Evolutionary conservation across 345 rosid genomes (phyloP), one percentile per base, ranked within the genome.

Genomic region (Dovyalis caffra): DNA sequence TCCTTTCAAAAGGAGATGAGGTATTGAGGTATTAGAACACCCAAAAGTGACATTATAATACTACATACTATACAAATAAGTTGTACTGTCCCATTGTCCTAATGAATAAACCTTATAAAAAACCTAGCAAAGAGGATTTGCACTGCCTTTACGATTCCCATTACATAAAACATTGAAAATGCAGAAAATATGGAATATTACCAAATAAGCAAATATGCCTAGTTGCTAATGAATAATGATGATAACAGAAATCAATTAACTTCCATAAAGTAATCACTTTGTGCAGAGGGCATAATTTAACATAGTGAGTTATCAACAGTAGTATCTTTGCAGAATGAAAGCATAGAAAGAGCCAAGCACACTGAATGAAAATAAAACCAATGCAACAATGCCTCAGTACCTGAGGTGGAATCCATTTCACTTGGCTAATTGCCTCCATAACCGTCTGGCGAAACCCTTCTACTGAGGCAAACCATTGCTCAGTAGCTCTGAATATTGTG

Each of bases 401-500:
- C 99, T 95, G 99, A 65, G 90, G 79, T 40, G 99, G 97, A 76
- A 91, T 74, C 99, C 99, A 95, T 79, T 91, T 92, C 40, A 95
- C 95, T 38, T 81, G 83, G 58, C 83, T 79, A 85, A 95, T 90
- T 73, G 99, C 97, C 78, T 89, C 94, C 94, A 91, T 83, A 51
- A 97, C 88, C 70, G 90, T 90, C 63, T 76, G 76, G 28, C 92
- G 97, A 73, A 91, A 92, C 71, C 95, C 97, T 85, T 91, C 99
- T 66, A 95, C 97, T 21, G 99, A 95, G 77, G 99, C 99, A 89
- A 95, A 95, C 99, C 99, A 95, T 78, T 95, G 99, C 86, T 95
- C 97, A 61, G 99, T 95, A 23, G 97, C 99, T 84, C 99, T 90
- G 89, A 91, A 92, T 81, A 95, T 95, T 6, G 97, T 92, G 28